A percentile compares a stretch with the other conserved stretches of the same genome.
These are phyloP conservation scores for Aureobasidium uvarum DNA, from an alignment of 2,329 filamentous ascomycete genomes.

Conservation along the genomic window DNA sequence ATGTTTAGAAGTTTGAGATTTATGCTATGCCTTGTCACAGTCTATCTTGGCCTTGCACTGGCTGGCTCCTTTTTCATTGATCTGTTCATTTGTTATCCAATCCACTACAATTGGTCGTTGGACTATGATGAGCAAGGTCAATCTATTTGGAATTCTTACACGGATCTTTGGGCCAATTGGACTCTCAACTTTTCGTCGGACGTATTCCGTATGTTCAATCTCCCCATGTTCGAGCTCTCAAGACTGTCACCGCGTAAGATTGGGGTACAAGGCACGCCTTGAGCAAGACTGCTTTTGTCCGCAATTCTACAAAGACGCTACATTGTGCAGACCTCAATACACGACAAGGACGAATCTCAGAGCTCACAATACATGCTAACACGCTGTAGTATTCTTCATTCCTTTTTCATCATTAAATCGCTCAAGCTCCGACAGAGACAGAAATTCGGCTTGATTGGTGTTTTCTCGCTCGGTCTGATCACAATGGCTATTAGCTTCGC, in stretches of 20 bases:
- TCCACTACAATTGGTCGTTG: constrained; percentile 12
- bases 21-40: background rate
- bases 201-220: background rate
- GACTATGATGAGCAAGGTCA: constrained; percentile 12
- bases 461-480: constrained; percentile 16
- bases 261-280: background rate
- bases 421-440: constrained; percentile 22
- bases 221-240: background rate
- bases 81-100: background rate
- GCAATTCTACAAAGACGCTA: background rate
- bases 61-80: background rate
- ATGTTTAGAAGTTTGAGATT: constrained; percentile 9
- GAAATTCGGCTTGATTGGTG: constrained; percentile 13
- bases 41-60: background rate
- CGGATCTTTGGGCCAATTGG: constrained; percentile 6
- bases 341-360: background rate
- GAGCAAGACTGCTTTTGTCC: background rate
- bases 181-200: constrained; percentile 3
- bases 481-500: constrained; percentile 24
- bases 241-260: background rate
- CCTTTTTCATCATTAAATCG: constrained; percentile 17
- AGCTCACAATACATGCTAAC: background rate
- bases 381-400: background rate
- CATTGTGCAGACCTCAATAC: background rate
- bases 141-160: constrained; percentile 18